Base-by-base conservation (phyloP, 768 basidiomycete species). In the Candolleomyces aberdarensis region DNA sequence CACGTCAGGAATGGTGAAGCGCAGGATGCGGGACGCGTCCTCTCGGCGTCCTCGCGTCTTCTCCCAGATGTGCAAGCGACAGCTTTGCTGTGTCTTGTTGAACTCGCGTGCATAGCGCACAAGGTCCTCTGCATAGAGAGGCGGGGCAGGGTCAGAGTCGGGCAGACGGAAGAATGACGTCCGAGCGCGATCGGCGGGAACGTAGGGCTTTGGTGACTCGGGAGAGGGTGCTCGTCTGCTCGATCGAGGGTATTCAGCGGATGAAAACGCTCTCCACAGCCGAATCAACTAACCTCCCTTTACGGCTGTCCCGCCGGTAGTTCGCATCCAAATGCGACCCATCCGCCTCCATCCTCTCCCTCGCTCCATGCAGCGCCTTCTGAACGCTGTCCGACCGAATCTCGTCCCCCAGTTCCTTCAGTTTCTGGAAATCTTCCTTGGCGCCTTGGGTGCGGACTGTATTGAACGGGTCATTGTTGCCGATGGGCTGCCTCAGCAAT, bases 1-100 rank as follows among this genome's bases (percentile, higher is more conserved):
- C 52, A 91, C 85, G 64, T 92, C 88, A 2, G 76, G 76, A 58
- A 91, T 83, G 15, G 75, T 76, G 63, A 89, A 83, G 44, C 88
- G 84, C 32, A 92, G 67, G 46, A 84, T 70, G 0, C 78, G 69
- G 0, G 79, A 77, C 49, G 71, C 65, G 64, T 61, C 70, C 59
- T 57, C 59, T 51, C 60, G 61, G 32, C 58, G 53, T 6, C 63
- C 65, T 57, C 67, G 68, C 29, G 73, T 73, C 55, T 71, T 70
- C 8, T 79, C 77, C 82, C 85, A 87, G 46, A 92, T 76, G 63
- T 82, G 83, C 56, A 91, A 70, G 57, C 75, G 82, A 44, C 54
- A 41, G 9, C 39, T 31, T 15, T 57, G 60, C 67, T 81, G 75
- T 9, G 69, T 66, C 43, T 64, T 64, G 73, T 91, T 91, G 67